Conservation (phyloP, 192 early-diverging fungal species). For the Coemansia brasiliensis region DNA sequence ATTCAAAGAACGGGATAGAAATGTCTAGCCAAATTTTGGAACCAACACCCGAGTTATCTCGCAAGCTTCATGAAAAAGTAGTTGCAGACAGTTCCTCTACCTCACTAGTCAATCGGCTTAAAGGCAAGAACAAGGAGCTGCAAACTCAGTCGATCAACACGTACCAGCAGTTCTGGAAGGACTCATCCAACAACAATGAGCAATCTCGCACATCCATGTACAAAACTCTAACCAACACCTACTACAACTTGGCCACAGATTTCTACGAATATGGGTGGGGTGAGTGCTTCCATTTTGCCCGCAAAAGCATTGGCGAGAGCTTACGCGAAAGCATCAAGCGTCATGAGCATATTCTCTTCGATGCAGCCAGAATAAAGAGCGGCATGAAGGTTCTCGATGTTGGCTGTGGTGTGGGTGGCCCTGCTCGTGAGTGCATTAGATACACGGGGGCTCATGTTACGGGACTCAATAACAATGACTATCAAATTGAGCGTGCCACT, state of each 20-base stretch:
- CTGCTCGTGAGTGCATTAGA: constrained; percentile 87
- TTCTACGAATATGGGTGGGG: constrained; percentile 91
- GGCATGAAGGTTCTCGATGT: constrained; percentile 83
- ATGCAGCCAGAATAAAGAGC: constrained; percentile 67
- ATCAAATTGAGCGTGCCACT: constrained; percentile 81
- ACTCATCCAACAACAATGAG: constrained; percentile 61
- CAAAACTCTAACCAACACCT: constrained; percentile 75
- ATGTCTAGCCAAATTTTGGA: constrained; percentile 35
- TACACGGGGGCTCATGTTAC: constrained; percentile 88
- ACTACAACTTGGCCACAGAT: constrained; percentile 81
- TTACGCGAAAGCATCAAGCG: constrained; percentile 82
- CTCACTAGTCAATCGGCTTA: constrained; percentile 44
- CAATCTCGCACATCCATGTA: constrained; percentile 62
- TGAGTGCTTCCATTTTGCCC: constrained; percentile 88
- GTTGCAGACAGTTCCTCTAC: constrained; percentile 37
- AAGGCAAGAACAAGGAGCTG: constrained; percentile 66
- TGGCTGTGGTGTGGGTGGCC: constrained; percentile 96
- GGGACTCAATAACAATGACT: constrained; percentile 97
- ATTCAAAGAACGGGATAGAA: too few relatives aligned
- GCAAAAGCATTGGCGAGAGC: constrained; percentile 72
- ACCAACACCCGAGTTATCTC: constrained; percentile 53
- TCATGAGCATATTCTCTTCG: constrained; percentile 88
- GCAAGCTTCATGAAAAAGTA: constrained; percentile 43
- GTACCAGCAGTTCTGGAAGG: constrained; percentile 73
- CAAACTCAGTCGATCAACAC: constrained; percentile 66